Base-by-base conservation (phyloP, 2,329 filamentous ascomycete genomes). In the Fusarium coicis region DNA sequence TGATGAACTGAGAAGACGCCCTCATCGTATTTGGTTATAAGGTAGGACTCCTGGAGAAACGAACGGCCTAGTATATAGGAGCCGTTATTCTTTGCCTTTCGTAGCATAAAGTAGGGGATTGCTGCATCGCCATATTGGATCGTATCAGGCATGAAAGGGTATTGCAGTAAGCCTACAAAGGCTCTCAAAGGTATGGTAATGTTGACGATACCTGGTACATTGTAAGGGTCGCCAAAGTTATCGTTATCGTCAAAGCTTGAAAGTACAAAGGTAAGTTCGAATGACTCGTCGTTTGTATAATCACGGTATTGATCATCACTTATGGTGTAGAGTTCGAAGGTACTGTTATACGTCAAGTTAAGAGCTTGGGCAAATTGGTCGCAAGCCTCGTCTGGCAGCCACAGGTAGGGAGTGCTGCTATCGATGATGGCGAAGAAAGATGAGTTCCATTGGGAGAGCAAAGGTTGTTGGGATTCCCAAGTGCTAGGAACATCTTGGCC, bases 31-130 rank as follows among this genome's bases (percentile, higher is more conserved):
- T 86, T 86, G 32, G 86, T 88, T 37, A 89, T 84, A 10, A 90
- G 79, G 67, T 90, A 90, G 4, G 91, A 87, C 80, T 94, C 92
- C 78, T 94, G 92, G 60, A 94, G 82, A 72, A 94, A 93, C 0
- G 89, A 87, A 39, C 91, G 86, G 12, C 92, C 92, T 40, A 94
- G 85, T 18, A 91, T 87, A 79, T 89, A 87, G 71, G 89, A 85
- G 19, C 83, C 84, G 40, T 85, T 85, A 63, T 87, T 85, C 26
- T 85, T 77, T 16, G 88, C 84, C 66, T 87, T 87, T 74, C 89
- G 87, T 57, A 94, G 84, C 7, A 92, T 91, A 66, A 94, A 93
- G 77, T 93, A 94, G 16, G 86, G 87, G 15, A 87, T 79, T 40
- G 82, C 82, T 14, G 83, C 80, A 11, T 85, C 82, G 39, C 82